Evolutionary conservation across 306 rosid species (phyloP), one percentile per base, ranked within the genome.

Genomic region (Hylodesmum podocarpum): DNA sequence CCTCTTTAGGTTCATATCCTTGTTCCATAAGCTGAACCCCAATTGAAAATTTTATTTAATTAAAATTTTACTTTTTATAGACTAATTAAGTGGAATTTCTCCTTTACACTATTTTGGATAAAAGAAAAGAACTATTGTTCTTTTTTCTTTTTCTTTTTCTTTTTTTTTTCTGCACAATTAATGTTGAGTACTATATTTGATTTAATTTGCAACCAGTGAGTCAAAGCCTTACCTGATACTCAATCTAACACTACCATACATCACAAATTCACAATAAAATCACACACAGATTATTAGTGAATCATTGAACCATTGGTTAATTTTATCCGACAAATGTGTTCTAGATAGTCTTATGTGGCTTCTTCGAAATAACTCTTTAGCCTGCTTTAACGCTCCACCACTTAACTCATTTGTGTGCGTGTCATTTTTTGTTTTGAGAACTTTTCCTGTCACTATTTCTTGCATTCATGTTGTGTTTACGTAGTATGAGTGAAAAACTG

Each of bases 151-250:
- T n/a, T n/a, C n/a, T n/a, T n/a, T n/a, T n/a, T n/a, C n/a, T n/a
- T n/a, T n/a, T n/a, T n/a, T n/a, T n/a, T n/a, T n/a, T n/a, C n/a
- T n/a, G n/a, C n/a, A n/a, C n/a, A n/a, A n/a, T n/a, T n/a, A n/a
- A n/a, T n/a, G n/a, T 4, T 6, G 10, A 19, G 63, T 14, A n/a
- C 15, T 31, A 55, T 43, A 9, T 13, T 54, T 47, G 75, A 46
- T 80, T 66, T 49, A 62, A 6, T 80, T 33, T 33, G 79, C 63
- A 40, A 50, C 62, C 75, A 63, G 0, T 5, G 22, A 33, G 84
- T 74, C 84, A 80, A n/a, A 54, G 76, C 40, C 74, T 73, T 28
- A 16, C 28, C 67, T 74, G 41, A 31, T 66, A 73, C 72, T 80
- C 72, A 80, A 74, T 66, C 29, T 27, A 67, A 49, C 58, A 7